Conservation (phyloP, 805 yeast species). For the Yarrowia porcina region DNA sequence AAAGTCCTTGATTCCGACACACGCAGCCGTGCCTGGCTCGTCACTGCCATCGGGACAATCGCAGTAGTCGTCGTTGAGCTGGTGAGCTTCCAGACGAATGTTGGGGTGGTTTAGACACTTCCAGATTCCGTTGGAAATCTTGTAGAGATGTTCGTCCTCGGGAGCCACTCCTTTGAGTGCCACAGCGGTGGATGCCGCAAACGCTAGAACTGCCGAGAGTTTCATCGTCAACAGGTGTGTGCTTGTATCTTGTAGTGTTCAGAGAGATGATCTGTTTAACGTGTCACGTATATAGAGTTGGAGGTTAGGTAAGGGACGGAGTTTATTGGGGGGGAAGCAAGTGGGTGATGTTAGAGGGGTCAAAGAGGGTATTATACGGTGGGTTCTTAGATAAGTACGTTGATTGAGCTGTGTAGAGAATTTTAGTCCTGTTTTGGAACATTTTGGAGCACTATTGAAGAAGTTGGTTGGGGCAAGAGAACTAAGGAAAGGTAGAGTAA, state of each 20-base stretch:
- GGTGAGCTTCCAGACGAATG: slow-evolving; percentile 55
- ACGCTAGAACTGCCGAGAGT: not conserved
- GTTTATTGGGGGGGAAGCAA: not conserved
- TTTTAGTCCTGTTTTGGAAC: not conserved
- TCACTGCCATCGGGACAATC: slow-evolving; percentile 98
- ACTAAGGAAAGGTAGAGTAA: too few relatives aligned
- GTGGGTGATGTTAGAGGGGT: not conserved
- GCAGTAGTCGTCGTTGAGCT: slow-evolving; percentile 84
- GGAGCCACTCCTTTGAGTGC: slow-evolving; percentile 26
- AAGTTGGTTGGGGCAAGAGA: too few relatives aligned
- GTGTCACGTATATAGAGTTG: slow-evolving; percentile 22
- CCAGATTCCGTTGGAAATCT: slow-evolving; percentile 54
- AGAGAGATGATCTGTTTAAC: slow-evolving; percentile 5
- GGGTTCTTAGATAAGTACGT: not conserved
- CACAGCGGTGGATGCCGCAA: not conserved
- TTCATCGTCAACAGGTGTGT: not conserved
- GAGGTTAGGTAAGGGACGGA: slow-evolving; percentile 10
- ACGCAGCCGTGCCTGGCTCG: slow-evolving; percentile 93
- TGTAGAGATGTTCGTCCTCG: slow-evolving; percentile 40
- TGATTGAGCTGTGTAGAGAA: not conserved
- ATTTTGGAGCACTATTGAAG: too few relatives aligned
- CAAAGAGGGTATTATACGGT: not conserved
- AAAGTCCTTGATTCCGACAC: slow-evolving; percentile 40
- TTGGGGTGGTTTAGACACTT: slow-evolving; percentile 65
- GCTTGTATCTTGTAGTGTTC: not conserved